Evolutionary conservation across 2,329 filamentous ascomycete genomes (phyloP).

Genomic region (Botryosphaeria dothidea): DNA sequence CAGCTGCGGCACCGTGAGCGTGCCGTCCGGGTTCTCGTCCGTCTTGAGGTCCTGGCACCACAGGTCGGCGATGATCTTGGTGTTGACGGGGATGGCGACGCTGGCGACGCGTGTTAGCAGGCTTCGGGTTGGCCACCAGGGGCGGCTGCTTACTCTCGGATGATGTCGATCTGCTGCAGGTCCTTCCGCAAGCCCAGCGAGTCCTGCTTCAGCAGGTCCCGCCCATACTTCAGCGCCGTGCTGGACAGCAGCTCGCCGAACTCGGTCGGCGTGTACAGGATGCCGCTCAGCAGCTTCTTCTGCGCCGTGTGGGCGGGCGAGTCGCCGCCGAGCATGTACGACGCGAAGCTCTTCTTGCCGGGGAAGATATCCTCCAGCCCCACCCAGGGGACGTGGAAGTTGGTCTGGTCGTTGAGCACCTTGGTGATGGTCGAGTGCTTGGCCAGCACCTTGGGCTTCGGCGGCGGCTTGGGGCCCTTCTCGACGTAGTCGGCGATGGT

Average conservation of each 20-base stretch:
- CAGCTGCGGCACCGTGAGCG: too few species aligned
- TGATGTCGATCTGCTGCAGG: too few species aligned
- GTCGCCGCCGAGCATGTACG: slow-evolving; percentile 22
- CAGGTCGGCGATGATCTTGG: too few species aligned
- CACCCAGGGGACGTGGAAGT: slow-evolving; percentile 20
- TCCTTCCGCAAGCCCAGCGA: not conserved
- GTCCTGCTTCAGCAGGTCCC: too few species aligned
- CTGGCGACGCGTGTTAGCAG: too few species aligned
- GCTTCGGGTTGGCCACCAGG: too few species aligned
- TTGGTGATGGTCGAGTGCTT: slow-evolving; percentile 8
- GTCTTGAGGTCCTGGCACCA: too few species aligned
- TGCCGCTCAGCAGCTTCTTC: slow-evolving; percentile 11
- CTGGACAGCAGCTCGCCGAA: slow-evolving; percentile 16
- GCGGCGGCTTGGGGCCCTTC: not conserved
- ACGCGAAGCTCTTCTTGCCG: slow-evolving; percentile 20
- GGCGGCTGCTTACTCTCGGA: too few species aligned
- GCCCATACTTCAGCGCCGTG: not conserved
- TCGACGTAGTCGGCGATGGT: slow-evolving; percentile 15
- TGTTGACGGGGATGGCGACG: too few species aligned
- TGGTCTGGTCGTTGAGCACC: slow-evolving; percentile 16
- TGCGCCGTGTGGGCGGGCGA: slow-evolving; percentile 16
- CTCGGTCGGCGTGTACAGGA: slow-evolving; percentile 17
- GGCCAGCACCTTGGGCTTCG: not conserved
- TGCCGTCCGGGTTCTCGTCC: too few species aligned
- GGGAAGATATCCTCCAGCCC: slow-evolving; percentile 21